Conservation (phyloP, 2,329 filamentous ascomycete species). For the Alternaria gansuensis region DNA sequence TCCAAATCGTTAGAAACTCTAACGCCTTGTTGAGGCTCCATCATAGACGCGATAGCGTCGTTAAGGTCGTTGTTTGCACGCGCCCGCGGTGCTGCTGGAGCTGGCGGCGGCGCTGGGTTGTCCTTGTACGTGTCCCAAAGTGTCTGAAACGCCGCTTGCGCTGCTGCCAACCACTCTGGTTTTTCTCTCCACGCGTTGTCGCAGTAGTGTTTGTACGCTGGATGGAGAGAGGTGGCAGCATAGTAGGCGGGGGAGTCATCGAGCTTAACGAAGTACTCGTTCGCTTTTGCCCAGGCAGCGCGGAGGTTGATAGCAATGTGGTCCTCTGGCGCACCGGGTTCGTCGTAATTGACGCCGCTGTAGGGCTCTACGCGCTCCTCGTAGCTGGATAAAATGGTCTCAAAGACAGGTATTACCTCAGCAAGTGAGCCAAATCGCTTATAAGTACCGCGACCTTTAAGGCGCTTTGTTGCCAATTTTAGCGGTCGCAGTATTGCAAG, state of each 20-base stretch:
- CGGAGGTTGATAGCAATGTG: slow-evolving; percentile 13
- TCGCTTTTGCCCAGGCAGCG: slow-evolving; percentile 9
- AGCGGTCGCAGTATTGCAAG: not conserved
- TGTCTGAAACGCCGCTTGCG: no score
- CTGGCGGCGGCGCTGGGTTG: no score
- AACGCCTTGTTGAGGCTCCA: no score
- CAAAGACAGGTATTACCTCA: slow-evolving; percentile 11
- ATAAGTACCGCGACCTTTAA: not conserved
- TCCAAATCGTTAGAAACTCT: no score
- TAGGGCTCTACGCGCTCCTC: slow-evolving; percentile 9
- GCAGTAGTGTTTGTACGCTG: slow-evolving; percentile 14
- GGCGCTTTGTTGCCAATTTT: not conserved
- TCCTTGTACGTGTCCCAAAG: no score
- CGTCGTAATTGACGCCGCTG: not conserved
- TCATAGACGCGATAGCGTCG: no score
- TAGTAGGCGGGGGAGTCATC: slow-evolving; percentile 12
- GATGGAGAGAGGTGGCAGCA: slow-evolving; percentile 13
- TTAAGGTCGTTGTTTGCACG: no score
- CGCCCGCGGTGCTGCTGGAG: no score
- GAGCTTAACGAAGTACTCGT: slow-evolving; percentile 14
- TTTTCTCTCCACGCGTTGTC: slow-evolving; percentile 1
- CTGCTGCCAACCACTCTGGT: slow-evolving; percentile 15
- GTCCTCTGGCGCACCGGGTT: slow-evolving; percentile 4
- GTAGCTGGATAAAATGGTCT: not conserved
- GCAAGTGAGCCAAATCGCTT: not conserved